These are phyloP conservation scores for Taxawa tesnikishii DNA, from an alignment of 2,329 filamentous ascomycete genomes.

Conservation along the genomic window DNA sequence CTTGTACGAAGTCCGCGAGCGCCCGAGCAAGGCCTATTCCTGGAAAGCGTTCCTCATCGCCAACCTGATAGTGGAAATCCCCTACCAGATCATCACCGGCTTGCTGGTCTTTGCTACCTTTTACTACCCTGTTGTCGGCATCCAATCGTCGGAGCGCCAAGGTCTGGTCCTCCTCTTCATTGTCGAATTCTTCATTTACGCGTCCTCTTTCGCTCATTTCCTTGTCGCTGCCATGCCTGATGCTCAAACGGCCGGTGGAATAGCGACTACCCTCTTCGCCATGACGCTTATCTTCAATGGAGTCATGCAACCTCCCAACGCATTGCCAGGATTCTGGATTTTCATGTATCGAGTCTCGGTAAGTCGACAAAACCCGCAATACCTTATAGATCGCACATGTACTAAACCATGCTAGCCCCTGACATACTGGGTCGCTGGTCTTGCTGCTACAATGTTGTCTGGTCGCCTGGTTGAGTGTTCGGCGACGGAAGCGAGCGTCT, in stretches of 20 bases:
- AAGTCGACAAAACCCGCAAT: too few relatives aligned
- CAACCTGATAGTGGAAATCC: slow-evolving; percentile 61
- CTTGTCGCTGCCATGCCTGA: slow-evolving; percentile 58
- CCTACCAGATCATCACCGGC: slow-evolving; percentile 50
- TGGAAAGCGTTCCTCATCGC: slow-evolving; percentile 63
- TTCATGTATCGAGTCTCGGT: slow-evolving; percentile 64
- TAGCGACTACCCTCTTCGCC: slow-evolving; percentile 36
- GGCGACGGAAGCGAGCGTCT: slow-evolving; percentile 26
- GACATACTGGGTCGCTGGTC: slow-evolving; percentile 44
- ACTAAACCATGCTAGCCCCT: too few relatives aligned
- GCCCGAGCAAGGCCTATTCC: slow-evolving; percentile 58
- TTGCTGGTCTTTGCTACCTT: slow-evolving; percentile 52
- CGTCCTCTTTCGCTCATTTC: slow-evolving; percentile 62
- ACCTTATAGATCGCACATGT: too few relatives aligned
- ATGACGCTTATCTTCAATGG: slow-evolving; percentile 39
- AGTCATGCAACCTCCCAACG: slow-evolving; percentile 46
- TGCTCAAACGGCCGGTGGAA: slow-evolving; percentile 53
- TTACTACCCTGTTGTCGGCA: slow-evolving; percentile 45
- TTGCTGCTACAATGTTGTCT: slow-evolving; percentile 29
- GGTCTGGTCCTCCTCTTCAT: slow-evolving; percentile 52
- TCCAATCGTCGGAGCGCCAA: slow-evolving; percentile 40
- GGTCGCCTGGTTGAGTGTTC: slow-evolving; percentile 36
- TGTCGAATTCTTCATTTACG: slow-evolving; percentile 52
- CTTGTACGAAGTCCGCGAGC: slow-evolving; percentile 48
- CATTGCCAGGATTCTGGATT: slow-evolving; percentile 60